Base-by-base conservation (phyloP, 306 rosid species). In the Cucurbita maxima region DNA sequence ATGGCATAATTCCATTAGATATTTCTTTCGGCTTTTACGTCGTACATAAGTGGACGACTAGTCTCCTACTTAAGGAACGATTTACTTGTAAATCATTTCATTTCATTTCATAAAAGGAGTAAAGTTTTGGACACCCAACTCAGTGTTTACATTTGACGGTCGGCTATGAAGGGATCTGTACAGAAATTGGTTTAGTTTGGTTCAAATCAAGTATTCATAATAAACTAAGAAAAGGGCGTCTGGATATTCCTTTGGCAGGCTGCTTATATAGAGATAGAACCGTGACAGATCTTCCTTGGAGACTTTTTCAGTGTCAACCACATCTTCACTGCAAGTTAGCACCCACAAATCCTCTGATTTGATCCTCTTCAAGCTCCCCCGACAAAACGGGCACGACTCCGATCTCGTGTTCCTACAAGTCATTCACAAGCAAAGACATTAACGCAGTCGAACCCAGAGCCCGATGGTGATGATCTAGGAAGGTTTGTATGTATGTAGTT, bases 331-430 rank as follows among this genome's bases (percentile, higher is more conserved):
- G n/a, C 90, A 80, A 19, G 90, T 85, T 41, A 88, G 87, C 74
- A 88, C 90, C 97, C 95, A 90, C 81, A 90, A 79, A 76, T 90
- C 95, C 70, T 82, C 89, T 0, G 95, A 87, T 11, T 85, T 63
- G 36, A 90, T 86, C 82, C 92, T 87, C 82, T 78, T 82, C 69
- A 88, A 52, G 82, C 89, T 90, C 57, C 95, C 87, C 25, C 96
- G 77, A 86, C 96, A 90, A 82, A 90, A 90, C 7, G 96, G 96
- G 84, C 96, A 90, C 36, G 96, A 90, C 68, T 86, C 89, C 7
- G 96, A 90, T 59, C 95, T 88, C 58, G 87, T 79, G 67, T 85
- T 87, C 96, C 97, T 88, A 83, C 50, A 64, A 73, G 55, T 64
- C 20, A 69, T 67, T 22, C 41, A 48, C 22, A 30, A 30, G n/a